These are phyloP conservation scores for Termitomyces bulborhizus DNA, from an alignment of 768 basidiomycete species.

Conservation along the genomic window DNA sequence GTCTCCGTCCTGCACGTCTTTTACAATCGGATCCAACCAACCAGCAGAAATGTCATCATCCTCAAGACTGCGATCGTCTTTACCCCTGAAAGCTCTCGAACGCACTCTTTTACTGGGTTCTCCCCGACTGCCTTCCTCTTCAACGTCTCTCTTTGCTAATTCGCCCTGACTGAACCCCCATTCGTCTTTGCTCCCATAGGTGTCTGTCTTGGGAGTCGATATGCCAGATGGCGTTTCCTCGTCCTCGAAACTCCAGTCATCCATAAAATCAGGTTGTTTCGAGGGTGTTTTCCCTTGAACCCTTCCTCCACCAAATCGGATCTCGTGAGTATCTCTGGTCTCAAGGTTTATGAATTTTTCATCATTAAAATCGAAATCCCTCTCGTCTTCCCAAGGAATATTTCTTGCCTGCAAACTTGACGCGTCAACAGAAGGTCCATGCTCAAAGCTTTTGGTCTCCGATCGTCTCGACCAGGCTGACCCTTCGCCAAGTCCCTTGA, in stretches of 20 bases:
- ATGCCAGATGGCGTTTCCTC: not conserved
- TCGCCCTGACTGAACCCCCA: not conserved
- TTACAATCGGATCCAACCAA: not conserved
- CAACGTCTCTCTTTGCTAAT: not conserved
- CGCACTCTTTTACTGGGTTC: not conserved
- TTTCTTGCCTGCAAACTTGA: not conserved
- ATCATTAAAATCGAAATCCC: not conserved
- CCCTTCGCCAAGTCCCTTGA: not conserved
- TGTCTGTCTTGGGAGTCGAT: not conserved
- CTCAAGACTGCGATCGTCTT: not conserved
- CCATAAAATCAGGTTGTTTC: not conserved
- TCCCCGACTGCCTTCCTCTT: not conserved
- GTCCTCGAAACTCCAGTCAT: not conserved
- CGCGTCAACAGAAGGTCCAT: not conserved
- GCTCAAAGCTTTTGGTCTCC: not conserved
- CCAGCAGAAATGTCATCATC: not conserved
- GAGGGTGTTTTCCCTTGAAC: not conserved
- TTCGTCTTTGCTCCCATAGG: not conserved
- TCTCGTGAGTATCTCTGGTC: not conserved
- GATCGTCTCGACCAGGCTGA: not conserved
- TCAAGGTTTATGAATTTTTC: no score
- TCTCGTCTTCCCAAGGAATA: not conserved
- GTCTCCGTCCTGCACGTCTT: not conserved
- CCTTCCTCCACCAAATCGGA: no score
- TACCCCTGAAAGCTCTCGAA: not conserved